Percentiles rank a stretch among this genome's conserved stretches.
Evolutionary conservation across 129 eudicot species (phyloP).

Genomic region (Pulicaria dysenterica): DNA sequence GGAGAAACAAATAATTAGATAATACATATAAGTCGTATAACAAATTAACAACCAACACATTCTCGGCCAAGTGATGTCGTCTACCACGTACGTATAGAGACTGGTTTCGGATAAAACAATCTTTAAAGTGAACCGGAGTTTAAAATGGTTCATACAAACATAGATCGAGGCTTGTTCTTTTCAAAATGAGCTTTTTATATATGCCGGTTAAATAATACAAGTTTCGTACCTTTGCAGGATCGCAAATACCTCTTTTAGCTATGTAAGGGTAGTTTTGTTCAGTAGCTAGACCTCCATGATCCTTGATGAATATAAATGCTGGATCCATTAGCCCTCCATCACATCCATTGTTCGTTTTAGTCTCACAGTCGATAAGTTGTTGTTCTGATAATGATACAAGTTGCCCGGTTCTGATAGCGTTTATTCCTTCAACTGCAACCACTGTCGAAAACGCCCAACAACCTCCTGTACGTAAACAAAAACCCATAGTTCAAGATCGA

Average conservation of each 20-base stretch:
- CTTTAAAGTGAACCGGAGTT: too few species aligned
- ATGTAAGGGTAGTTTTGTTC: constrained; percentile 60
- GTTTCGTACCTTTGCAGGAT: constrained; percentile 48
- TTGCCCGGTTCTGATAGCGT: constrained; percentile 57
- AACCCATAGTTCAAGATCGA: neutral
- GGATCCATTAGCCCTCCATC: constrained; percentile 74
- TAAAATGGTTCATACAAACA: too few species aligned
- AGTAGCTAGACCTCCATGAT: constrained; percentile 56
- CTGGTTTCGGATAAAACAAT: too few species aligned
- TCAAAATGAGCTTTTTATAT: too few species aligned
- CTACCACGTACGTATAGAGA: too few species aligned
- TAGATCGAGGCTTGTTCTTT: too few species aligned
- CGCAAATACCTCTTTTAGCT: constrained; percentile 55
- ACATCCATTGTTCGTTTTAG: constrained; percentile 51
- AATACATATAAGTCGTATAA: too few species aligned
- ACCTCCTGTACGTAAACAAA: constrained; percentile 43
- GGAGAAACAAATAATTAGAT: neutral
- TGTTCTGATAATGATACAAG: constrained; percentile 63
- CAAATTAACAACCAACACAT: too few species aligned
- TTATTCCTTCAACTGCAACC: constrained; percentile 68
- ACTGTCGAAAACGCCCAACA: constrained; percentile 84
- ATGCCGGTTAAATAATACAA: too few species aligned
- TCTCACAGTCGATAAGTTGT: constrained; percentile 73
- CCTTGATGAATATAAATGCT: constrained; percentile 54
- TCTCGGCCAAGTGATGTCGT: too few species aligned